Evolutionary conservation across 768 basidiomycete genomes (phyloP).

Genomic region (Sistotremastrum suecicum): DNA sequence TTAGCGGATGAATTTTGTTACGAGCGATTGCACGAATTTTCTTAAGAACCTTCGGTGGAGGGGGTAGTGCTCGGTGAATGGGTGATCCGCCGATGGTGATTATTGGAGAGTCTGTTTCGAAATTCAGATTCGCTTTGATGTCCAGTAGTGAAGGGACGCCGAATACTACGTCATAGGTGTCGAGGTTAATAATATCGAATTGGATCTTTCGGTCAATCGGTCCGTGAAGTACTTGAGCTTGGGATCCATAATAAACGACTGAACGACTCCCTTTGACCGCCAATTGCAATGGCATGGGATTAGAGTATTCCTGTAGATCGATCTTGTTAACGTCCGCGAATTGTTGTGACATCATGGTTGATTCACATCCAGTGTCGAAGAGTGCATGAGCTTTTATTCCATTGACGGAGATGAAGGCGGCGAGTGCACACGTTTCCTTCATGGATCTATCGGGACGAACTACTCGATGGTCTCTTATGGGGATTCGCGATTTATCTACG

Average conservation of each 20-base stretch:
- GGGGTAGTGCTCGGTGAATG: not conserved
- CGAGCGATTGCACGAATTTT: not conserved
- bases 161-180: slow-evolving; percentile 22
- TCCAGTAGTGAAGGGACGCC: slow-evolving; percentile 20
- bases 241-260: slow-evolving; percentile 15
- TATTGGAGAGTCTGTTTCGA: slow-evolving; percentile 5
- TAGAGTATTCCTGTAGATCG: slow-evolving; percentile 4
- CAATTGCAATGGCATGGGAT: slow-evolving; percentile 15
- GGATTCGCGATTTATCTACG: too few relatives aligned
- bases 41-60: not conserved
- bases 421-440: too few relatives aligned
- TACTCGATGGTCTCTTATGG: too few relatives aligned
- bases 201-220: slow-evolving; percentile 6
- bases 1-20: too few relatives aligned
- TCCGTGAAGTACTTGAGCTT: slow-evolving; percentile 5
- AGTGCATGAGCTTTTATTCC: slow-evolving; percentile 8
- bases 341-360: slow-evolving; percentile 11
- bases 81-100: not conserved
- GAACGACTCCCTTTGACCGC: slow-evolving; percentile 19
- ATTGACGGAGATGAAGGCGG: slow-evolving; percentile 1
- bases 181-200: slow-evolving; percentile 22
- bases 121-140: slow-evolving; percentile 14
- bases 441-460: too few relatives aligned
- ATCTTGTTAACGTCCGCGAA: slow-evolving; percentile 9
- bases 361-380: slow-evolving; percentile 14